Evolutionary conservation across 2,329 filamentous ascomycete genomes (phyloP).

Genomic region (Diaporthe destruens): DNA sequence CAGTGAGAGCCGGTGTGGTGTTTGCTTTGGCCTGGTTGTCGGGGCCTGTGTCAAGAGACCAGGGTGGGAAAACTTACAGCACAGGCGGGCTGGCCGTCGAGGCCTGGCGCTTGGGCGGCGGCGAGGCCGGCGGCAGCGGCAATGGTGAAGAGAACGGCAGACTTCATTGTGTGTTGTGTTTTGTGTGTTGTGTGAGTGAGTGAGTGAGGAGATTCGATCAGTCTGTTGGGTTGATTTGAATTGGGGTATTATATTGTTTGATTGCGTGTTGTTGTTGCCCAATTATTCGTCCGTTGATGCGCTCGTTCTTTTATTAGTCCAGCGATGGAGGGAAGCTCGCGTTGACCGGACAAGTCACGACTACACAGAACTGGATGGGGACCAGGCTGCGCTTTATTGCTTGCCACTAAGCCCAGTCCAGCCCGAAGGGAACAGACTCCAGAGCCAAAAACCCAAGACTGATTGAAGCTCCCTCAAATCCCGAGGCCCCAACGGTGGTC

Average conservation of each 20-base stretch:
- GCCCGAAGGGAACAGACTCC: constrained; percentile 10
- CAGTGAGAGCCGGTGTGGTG: neutral
- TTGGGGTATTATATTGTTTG: too few species aligned
- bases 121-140: constrained; percentile 47
- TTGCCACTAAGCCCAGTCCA: neutral
- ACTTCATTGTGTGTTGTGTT: constrained; percentile 50
- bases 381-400: neutral
- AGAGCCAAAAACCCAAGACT: constrained; percentile 46
- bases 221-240: too few species aligned
- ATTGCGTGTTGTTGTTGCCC: too few species aligned
- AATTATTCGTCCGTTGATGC: too few species aligned
- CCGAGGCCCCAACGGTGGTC: constrained; percentile 6
- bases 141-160: constrained; percentile 45
- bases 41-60: neutral
- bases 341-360: neutral
- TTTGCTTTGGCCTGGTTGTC: neutral
- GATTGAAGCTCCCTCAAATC: constrained; percentile 39
- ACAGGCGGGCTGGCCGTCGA: constrained; percentile 52
- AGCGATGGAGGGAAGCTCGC: neutral
- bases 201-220: too few species aligned
- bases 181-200: constrained; percentile 1
- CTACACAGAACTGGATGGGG: neutral
- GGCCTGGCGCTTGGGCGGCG: constrained; percentile 51
- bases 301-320: neutral
- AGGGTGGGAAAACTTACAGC: constrained; percentile 49